Base-by-base conservation (phyloP, 345 rosid species). In the Eucalyptus dawsonii region DNA sequence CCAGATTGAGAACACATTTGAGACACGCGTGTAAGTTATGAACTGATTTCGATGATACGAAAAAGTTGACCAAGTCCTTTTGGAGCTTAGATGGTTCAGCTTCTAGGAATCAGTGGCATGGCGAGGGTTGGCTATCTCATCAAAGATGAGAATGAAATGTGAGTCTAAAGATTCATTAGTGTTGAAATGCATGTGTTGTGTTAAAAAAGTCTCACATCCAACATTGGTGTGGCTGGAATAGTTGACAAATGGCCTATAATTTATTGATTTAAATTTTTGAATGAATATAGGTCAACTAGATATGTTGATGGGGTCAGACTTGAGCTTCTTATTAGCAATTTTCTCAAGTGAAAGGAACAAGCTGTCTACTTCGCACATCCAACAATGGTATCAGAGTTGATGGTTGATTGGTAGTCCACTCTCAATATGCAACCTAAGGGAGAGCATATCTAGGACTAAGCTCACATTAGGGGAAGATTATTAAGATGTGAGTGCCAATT, bases 261-360 rank as follows among this genome's bases (percentile, higher is more conserved):
- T 76, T 1, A 21, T 37, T 72, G 5, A 1, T 11, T 72, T 37
- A 72, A 21, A 72, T 3, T 72, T 72, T 37, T 3, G 0, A 72
- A 6, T 37, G 5, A 19, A 37, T 72, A 6, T 37, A 4, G 0
- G 9, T 11, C 1, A 76, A 76, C 27, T 37, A 1, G 5, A 40
- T 76, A 76, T 21, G 5, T 11, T 40, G 3, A 76, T 1, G 14
- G 5, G 9, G 3, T 76, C 1, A 1, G 1, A 76, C 2, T 21
- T 21, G 9, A 14, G 40, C 40, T n/a, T 65, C 9, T 4, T 40
- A 4, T 76, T 21, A 4, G 15, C 9, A 3, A 11, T 76, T 4
- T 76, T 24, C 11, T 3, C 9, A 7, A 76, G 15, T 76, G 29
- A 37, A 37, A 3, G 25, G 58, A 21, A 21, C 0, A 1, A 2